Conservation (phyloP, 805 yeast genomes). For the Yarrowia alimentaria region DNA sequence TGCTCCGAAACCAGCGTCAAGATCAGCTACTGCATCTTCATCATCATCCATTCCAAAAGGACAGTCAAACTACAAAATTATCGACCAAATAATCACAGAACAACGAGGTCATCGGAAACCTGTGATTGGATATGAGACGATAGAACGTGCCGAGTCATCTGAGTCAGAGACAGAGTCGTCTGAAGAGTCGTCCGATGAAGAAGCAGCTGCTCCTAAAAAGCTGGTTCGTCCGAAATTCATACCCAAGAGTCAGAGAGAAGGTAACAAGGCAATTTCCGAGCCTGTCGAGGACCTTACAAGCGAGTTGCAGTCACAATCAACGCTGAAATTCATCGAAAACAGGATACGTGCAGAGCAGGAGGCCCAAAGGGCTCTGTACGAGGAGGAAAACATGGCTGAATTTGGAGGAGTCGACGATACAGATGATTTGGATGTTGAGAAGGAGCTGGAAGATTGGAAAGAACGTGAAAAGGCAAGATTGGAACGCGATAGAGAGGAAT, state of each 20-base stretch:
- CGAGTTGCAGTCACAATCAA: constrained; percentile 15
- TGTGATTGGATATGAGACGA: constrained; percentile 8
- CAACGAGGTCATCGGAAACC: constrained; percentile 8
- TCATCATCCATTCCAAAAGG: not conserved
- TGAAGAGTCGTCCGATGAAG: constrained; percentile 28
- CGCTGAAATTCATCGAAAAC: constrained; percentile 34
- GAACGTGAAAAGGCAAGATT: constrained; percentile 44
- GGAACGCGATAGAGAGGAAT: constrained; percentile 42
- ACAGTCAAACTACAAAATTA: not conserved
- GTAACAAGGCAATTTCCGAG: too few species aligned
- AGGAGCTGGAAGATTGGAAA: constrained; percentile 47
- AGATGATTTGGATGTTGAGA: constrained; percentile 55
- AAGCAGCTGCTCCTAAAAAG: constrained; percentile 6
- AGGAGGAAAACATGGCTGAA: constrained; percentile 33
- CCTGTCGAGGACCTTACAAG: constrained; percentile 24
- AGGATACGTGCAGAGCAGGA: constrained; percentile 35
- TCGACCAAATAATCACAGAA: constrained; percentile 9
- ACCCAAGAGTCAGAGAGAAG: constrained; percentile 35
- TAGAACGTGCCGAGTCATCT: not conserved
- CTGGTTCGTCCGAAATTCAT: constrained; percentile 37
- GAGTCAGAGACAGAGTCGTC: not conserved
- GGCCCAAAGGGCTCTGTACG: constrained; percentile 31
- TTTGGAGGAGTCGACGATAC: constrained; percentile 50
- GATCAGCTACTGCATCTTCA: not conserved
- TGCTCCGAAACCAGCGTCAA: too few species aligned